Base-by-base conservation (phyloP, 2,329 filamentous ascomycete species). In the Chaetothyriales sp. region DNA sequence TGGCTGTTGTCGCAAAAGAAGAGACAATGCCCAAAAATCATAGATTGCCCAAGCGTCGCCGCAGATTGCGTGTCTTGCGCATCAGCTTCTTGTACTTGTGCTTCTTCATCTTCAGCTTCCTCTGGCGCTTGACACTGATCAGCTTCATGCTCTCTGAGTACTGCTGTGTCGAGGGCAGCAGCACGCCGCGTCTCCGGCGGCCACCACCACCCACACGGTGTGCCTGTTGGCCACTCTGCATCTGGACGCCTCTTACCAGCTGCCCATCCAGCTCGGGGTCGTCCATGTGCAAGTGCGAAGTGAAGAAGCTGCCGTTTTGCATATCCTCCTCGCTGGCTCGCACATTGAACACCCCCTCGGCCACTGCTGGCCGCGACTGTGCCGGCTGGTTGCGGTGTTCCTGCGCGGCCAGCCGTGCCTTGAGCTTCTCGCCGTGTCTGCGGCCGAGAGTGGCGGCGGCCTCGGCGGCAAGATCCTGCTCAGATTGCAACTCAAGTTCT, bases 51-150 rank as follows among this genome's bases (percentile, higher is more conserved):
- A 92, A 75, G 74, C 89, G 94, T 66, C 89, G 82, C 66, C 90
- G 83, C 74, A 89, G 70, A 67, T 87, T 90, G 68, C 90, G 81
- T 65, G 90, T 95, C 70, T 82, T 80, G 77, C 85, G 86, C 86
- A 95, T 89, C 61, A 97, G 76, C 81, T 98, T 98, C 89, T 95
- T 97, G 72, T 95, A 95, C 82, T 98, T 98, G 80, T 97, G 90
- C 81, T 97, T 98, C 86, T 98, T 98, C 89, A 98, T 98, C 81
- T 89, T 95, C 65, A 95, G 73, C 74, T 92, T 94, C 66, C 89
- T 77, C 71, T 94, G 88, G 69, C 92, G 79, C 76, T 84, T 89
- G 61, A 95, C 90, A 65, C 87, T 94, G 66, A 98, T 88, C 58
- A 47, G 19, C 28, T 40, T 40, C 33, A 40, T 15, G 33, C 13